Percentiles rank a stretch among this genome's conserved stretches.
phyloP scores from a whole-genome alignment of 2,329 filamentous ascomycete genomes.

The Apiospora koreana region DNA sequence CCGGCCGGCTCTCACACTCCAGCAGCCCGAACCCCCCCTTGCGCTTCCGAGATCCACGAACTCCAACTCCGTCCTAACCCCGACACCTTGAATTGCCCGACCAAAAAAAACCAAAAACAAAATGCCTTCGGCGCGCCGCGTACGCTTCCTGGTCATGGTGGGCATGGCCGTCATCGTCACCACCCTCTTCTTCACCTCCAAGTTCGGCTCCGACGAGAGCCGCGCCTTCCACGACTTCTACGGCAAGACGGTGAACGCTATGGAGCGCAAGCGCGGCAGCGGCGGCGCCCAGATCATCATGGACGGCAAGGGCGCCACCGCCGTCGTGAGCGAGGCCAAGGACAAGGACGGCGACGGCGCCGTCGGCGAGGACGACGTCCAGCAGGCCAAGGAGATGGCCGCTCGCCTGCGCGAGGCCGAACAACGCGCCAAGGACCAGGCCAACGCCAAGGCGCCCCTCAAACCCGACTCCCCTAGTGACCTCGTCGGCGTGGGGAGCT shows the following conservation, averaged over 20 bases:
- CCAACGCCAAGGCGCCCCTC: conserved; percentile 65
- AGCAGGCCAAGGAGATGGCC: conserved; percentile 55
- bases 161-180: conserved; percentile 66
- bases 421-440: conserved; percentile 66
- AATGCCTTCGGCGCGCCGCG: conserved; percentile 72
- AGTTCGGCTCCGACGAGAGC: conserved; percentile 48
- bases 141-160: conserved; percentile 67
- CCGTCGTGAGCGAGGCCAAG: conserved; percentile 40
- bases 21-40: neutral
- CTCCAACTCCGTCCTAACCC: neutral
- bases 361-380: conserved; percentile 57
- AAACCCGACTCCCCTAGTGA: conserved; percentile 60
- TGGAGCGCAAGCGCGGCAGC: conserved; percentile 38
- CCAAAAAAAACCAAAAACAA: too few species aligned
- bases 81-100: too few species aligned
- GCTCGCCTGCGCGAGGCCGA: conserved; percentile 69
- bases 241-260: conserved; percentile 57
- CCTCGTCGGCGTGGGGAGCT: conserved; percentile 60
- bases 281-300: conserved; percentile 39
- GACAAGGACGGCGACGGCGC: conserved; percentile 58
- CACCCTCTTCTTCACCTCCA: conserved; percentile 72
- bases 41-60: neutral
- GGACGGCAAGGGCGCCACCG: conserved; percentile 37
- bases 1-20: neutral
- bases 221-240: conserved; percentile 57